Conservation (phyloP, 768 basidiomycete genomes). For the Gymnopilus dilepis region DNA sequence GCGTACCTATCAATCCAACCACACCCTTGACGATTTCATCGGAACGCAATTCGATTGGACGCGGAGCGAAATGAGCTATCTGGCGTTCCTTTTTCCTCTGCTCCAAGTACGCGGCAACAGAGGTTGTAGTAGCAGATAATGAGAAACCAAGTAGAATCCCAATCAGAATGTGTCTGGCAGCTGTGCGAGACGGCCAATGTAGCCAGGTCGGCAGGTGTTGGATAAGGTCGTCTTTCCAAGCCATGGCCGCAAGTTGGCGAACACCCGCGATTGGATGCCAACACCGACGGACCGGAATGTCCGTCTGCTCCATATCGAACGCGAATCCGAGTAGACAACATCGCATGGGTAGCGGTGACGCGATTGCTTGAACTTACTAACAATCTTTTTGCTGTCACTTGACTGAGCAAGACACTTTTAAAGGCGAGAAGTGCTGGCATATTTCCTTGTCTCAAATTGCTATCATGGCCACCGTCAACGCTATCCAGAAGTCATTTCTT, state of each 20-base stretch:
- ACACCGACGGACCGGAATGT: conserved; percentile 3
- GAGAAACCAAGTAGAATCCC: conserved; percentile 75
- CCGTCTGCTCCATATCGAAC: not conserved
- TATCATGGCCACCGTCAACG: conserved; percentile 31
- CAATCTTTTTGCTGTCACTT: conserved; percentile 17
- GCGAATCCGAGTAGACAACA: conserved; percentile 14
- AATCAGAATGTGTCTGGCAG: conserved; percentile 42
- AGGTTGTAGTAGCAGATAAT: conserved; percentile 73
- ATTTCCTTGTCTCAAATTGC: not conserved
- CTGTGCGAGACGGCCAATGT: conserved; percentile 42
- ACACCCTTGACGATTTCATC: conserved; percentile 85
- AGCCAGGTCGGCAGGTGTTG: conserved; percentile 36
- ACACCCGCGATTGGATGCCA: not conserved
- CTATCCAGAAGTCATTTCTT: conserved; percentile 63
- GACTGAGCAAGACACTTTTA: conserved; percentile 15
- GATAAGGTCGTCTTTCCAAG: conserved; percentile 24
- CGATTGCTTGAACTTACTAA: conserved; percentile 21
- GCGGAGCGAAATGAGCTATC: conserved; percentile 41
- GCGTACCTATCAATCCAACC: conserved; percentile 81
- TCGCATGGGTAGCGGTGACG: conserved; percentile 20
- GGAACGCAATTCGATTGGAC: conserved; percentile 73
- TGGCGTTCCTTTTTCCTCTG: conserved; percentile 52
- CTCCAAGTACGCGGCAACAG: conserved; percentile 59
- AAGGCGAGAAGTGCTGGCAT: conserved; percentile 15
- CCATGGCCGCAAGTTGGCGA: conserved; percentile 19